Evolutionary conservation across 257 asterid species (phyloP), one percentile per base, ranked within the genome.

Genomic region (Mentha longifolia): DNA sequence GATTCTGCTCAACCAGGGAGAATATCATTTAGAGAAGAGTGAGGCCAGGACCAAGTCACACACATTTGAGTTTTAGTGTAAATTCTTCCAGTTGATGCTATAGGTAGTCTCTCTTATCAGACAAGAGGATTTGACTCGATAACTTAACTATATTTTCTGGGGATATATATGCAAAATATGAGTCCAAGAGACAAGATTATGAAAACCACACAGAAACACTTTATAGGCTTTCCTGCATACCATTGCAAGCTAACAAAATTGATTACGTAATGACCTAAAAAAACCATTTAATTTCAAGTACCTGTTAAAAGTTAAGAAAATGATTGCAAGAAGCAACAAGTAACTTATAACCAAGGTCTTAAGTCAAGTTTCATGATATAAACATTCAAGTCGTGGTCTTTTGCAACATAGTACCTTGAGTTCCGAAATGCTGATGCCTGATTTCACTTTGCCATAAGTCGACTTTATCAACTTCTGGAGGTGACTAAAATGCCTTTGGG

Each of bases 401-500:
- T 52, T 31, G 61, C 61, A 75, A 78, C 54, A 17, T 41, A 16
- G 43, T 81, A 85, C 89, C 87, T 85, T 76, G 47, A 70, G 67
- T 78, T 83, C 81, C 39, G 85, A 74, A 62, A 70, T 46, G 56
- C 77, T 71, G 67, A 72, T 73, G 71, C 71, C 78, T 39, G 78
- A 54, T 68, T 50, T 72, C 76, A 45, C 22, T 49, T 73, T 70
- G 52, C 71, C 75, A 61, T 11, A 28, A 55, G 61, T 75, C 64
- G 79, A 61, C 66, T 58, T 75, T 52, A 74, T 78, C 50, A 82
- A 77, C 68, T 62, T 69, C 78, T 15, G 75, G 73, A 85, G 81
- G 11, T 65, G 86, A 72, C 73, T 49, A 66, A 74, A 73, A 55
- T 80, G 84, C 76, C 77, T 87, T 74, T 91, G 83, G 61, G 89